These are phyloP conservation scores for Apiospora aurea DNA, from an alignment of 2,329 filamentous ascomycete species.

Conservation along the genomic window DNA sequence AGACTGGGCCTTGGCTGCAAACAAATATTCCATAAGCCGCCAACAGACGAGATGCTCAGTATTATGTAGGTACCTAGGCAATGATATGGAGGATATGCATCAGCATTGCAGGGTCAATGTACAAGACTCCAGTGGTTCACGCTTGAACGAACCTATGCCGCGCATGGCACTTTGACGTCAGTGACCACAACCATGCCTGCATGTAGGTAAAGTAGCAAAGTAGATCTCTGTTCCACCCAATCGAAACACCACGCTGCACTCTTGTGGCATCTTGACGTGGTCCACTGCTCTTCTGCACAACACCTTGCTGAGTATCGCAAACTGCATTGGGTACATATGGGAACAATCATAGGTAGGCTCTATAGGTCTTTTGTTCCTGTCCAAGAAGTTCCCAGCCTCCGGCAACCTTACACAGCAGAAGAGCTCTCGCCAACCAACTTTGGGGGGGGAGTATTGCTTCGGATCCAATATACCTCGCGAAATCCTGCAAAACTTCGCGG, in stretches of 20 bases:
- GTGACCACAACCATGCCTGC: background rate
- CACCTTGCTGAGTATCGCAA: background rate
- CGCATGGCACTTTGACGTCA: constrained; percentile 19
- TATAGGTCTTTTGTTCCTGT: background rate
- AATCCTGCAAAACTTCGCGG: background rate
- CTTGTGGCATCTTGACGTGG: background rate
- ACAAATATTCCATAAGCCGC: background rate
- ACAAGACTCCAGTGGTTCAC: background rate
- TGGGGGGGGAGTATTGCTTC: background rate
- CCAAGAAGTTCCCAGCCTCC: background rate
- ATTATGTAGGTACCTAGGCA: too few species aligned
- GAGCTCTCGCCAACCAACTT: background rate
- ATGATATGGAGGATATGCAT: background rate
- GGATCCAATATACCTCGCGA: constrained; percentile 1
- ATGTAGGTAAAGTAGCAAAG: background rate
- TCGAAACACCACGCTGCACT: constrained; percentile 7
- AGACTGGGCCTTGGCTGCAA: background rate
- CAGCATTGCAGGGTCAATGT: background rate
- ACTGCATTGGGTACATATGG: too few species aligned
- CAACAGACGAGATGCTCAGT: background rate
- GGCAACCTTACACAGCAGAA: too few species aligned
- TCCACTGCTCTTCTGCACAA: background rate
- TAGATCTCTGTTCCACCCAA: background rate
- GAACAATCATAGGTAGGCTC: background rate
- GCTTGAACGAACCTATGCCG: background rate